These are phyloP conservation scores for Stentor roeselii DNA, from an alignment of 73 alveolate genomes.

Conservation along the genomic window DNA sequence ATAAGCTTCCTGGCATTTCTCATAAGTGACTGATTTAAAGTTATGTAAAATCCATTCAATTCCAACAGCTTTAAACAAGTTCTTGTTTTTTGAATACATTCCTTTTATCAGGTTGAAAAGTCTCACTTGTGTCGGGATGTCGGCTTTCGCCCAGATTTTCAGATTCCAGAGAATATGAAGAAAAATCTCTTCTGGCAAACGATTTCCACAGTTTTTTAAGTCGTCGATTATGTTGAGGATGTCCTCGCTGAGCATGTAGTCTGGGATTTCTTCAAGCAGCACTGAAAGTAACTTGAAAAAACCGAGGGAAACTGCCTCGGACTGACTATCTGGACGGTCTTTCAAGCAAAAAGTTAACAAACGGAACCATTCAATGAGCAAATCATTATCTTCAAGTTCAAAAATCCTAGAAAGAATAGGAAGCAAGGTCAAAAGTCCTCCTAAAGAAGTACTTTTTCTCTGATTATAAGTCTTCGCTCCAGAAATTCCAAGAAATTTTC, in stretches of 20 bases:
- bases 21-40: background rate
- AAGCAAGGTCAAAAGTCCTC: background rate
- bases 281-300: background rate
- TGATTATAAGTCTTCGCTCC: background rate
- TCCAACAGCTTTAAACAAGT: background rate
- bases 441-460: background rate
- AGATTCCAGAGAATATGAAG: background rate
- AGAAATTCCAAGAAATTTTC: slow-evolving; percentile 1
- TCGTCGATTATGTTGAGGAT: background rate
- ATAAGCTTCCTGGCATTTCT: background rate
- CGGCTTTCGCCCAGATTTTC: background rate
- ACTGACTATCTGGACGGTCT: background rate
- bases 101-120: background rate
- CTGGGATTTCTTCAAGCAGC: background rate
- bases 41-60: background rate
- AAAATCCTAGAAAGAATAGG: background rate
- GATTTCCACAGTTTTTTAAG: background rate
- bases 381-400: background rate
- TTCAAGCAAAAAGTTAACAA: background rate
- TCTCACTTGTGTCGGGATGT: background rate
- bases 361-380: slow-evolving; percentile 6
- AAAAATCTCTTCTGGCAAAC: background rate
- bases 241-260: background rate
- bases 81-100: background rate
- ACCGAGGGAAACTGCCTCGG: background rate